phyloP scores from a whole-genome alignment of 257 asterid genomes.

The Lycium barbarum region DNA sequence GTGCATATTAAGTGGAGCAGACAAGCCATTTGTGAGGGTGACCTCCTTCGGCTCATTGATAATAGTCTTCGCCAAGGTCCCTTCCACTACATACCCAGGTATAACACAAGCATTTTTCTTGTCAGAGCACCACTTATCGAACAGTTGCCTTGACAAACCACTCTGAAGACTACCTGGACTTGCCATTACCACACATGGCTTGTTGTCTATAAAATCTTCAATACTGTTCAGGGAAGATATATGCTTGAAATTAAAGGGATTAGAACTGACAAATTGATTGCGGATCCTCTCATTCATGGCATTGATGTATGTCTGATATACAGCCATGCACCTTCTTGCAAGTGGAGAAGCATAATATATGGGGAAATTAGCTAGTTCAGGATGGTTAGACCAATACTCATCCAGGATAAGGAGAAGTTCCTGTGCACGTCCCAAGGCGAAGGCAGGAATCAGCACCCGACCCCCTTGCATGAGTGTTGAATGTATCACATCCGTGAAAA shows the following conservation, averaged over 20 bases:
- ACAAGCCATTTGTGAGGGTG: constrained; percentile 83
- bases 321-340: constrained; percentile 93
- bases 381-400: constrained; percentile 91
- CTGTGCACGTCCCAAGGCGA: constrained; percentile 97
- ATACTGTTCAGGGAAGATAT: constrained; percentile 82
- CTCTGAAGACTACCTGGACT: constrained; percentile 96
- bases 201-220: constrained; percentile 81
- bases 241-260: constrained; percentile 93
- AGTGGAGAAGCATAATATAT: constrained; percentile 96
- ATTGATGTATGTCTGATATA: constrained; percentile 88
- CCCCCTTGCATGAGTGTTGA: constrained; percentile 85
- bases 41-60: constrained; percentile 94
- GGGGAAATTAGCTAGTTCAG: constrained; percentile 79
- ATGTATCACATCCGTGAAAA: constrained; percentile 89
- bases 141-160: constrained; percentile 92
- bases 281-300: constrained; percentile 92
- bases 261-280: constrained; percentile 67
- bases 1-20: constrained; percentile 86
- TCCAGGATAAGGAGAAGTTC: constrained; percentile 91
- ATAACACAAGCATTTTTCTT: constrained; percentile 84
- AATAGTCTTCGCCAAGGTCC: constrained; percentile 85
- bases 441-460: constrained; percentile 92
- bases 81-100: constrained; percentile 91
- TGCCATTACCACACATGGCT: constrained; percentile 96
- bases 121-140: constrained; percentile 93